Base-by-base conservation (phyloP, 1,284 basidiomycete species). In the Pseudomicrostroma phylloplanum region DNA sequence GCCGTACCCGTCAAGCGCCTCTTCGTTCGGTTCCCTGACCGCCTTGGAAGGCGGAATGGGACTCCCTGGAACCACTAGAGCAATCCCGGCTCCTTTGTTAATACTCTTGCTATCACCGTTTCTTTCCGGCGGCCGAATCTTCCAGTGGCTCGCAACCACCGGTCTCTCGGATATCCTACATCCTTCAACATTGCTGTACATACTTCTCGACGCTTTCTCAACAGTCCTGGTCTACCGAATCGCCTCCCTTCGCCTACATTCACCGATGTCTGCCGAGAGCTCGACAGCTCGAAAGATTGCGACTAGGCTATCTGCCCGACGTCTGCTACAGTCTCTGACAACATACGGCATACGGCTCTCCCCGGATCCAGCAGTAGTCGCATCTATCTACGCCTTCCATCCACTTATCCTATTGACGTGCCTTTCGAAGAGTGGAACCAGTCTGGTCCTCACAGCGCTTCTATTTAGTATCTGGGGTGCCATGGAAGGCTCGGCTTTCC, bases 381-480 rank as follows among this genome's bases (percentile, higher is more conserved):
- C 69, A 11, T 63, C 59, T 39, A 30, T 71, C 17, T 92, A 89
- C 80, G 84, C 96, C 2, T 81, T 94, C 64, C 96, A 96, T 70
- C 93, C 93, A 3, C 93, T 94, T 78, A 81, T 89, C 6, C 79
- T 93, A 55, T 82, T 91, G 1, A 86, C 91, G 0, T 88, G 87
- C 43, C 81, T 92, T 1, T 88, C 91, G 0, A 81, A 87, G 8
- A 93, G 92, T 0, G 90, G 90, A 0, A 87, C 89, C 0, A 84
- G 86, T 0, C 81, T 96, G 19, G 90, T 92, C 74, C 92, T 89
- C 72, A 82, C 85, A 0, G 79, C 90, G 4, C 80, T 86, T 36
- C 81, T 94, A 0, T 74, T 88, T 0, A 79, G 87, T 0, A 78
- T 96, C n/a, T 84, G 87, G 80, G 86, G 87, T 62, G 90, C 90